Conservation (phyloP, 2,329 filamentous ascomycete species). For the Calycina herbarum region DNA sequence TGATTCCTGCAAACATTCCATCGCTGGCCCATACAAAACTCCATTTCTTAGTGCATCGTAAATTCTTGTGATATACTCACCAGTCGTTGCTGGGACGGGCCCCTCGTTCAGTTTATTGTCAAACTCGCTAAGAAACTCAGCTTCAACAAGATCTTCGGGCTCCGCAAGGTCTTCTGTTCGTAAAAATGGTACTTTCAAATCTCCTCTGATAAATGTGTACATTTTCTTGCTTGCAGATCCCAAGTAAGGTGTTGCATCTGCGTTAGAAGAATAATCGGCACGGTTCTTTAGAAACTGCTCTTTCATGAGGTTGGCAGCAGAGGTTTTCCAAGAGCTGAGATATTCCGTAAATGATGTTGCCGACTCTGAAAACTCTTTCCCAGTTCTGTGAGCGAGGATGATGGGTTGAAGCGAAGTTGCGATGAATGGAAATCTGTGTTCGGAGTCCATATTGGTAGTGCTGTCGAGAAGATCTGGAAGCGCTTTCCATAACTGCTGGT, state of each 20-base stretch:
- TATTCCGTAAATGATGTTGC: background rate
- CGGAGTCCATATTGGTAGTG: conserved; percentile 6
- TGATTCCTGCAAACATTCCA: conserved; percentile 5
- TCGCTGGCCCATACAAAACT: background rate
- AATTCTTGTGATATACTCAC: conserved; percentile 3
- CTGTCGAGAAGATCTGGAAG: background rate
- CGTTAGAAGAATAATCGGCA: conserved; percentile 15
- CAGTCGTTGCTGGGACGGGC: background rate
- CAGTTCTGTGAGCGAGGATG: background rate
- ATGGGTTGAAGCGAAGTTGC: conserved; percentile 3
- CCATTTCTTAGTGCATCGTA: conserved; percentile 3
- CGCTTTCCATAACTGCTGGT: background rate
- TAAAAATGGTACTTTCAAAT: conserved; percentile 17
- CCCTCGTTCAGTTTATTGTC: background rate
- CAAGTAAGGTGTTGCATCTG: conserved; percentile 19
- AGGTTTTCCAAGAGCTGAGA: background rate
- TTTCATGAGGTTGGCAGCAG: background rate
- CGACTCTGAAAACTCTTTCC: background rate
- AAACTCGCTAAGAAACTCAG: background rate
- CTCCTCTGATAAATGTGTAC: conserved; percentile 18
- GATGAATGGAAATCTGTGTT: background rate
- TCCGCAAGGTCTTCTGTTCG: background rate
- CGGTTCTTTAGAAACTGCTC: conserved; percentile 16
- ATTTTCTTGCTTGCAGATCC: conserved; percentile 21
- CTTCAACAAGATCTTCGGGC: background rate